A percentile compares a stretch with the other conserved stretches of the same genome.
phyloP scores from a whole-genome alignment of 768 basidiomycete genomes.

The Clitopilus passeckerianus region DNA sequence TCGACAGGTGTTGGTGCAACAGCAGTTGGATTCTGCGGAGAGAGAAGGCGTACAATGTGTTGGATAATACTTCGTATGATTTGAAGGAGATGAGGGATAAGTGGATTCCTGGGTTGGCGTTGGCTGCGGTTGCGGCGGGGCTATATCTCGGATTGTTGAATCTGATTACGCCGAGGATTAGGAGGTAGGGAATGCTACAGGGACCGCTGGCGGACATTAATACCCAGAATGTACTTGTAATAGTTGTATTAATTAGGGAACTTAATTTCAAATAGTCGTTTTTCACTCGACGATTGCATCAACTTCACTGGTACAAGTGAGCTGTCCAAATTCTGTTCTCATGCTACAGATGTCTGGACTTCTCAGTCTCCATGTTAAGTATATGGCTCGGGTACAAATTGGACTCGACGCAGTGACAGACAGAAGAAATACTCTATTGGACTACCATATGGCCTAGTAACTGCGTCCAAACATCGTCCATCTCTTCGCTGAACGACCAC shows the following conservation, averaged over 20 bases:
- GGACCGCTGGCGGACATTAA: not conserved
- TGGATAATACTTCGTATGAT: slow-evolving; percentile 6
- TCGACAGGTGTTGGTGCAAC: slow-evolving; percentile 20
- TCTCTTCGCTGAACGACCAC: slow-evolving; percentile 82
- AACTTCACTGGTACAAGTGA: no score
- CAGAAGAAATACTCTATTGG: no score
- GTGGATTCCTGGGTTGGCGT: not conserved
- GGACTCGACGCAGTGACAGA: no score
- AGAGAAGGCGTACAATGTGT: slow-evolving; percentile 14
- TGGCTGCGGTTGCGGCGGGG: not conserved
- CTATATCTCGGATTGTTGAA: not conserved
- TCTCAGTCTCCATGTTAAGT: no score
- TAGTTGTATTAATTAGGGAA: not conserved
- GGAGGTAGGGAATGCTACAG: not conserved
- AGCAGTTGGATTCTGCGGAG: slow-evolving; percentile 13
- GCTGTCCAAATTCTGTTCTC: no score
- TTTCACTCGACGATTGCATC: no score
- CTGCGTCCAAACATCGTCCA: slow-evolving; percentile 89
- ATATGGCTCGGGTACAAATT: no score
- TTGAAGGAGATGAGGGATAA: not conserved
- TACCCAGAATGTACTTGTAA: not conserved
- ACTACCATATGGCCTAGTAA: not conserved
- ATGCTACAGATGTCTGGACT: no score
- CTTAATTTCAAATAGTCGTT: no score
- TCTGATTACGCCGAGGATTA: not conserved